Percentiles rank a stretch among this genome's conserved stretches.
phyloP scores from a whole-genome alignment of 2,329 filamentous ascomycete species.

The Zasmidium angulare region DNA sequence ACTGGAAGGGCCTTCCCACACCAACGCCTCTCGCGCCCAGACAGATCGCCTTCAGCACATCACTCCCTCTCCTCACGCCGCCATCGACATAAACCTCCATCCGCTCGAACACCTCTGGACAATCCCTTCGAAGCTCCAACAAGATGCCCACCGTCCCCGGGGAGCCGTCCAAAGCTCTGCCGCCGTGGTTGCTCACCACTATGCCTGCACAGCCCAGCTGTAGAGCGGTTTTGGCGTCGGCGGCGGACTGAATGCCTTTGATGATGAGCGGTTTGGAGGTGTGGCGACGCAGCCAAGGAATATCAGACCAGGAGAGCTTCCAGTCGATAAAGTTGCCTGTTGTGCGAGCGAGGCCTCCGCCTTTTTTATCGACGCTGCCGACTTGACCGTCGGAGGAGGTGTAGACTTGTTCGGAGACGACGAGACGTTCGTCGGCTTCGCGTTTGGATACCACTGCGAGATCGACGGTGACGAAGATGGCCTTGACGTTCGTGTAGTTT shows the following conservation, averaged over 20 bases:
- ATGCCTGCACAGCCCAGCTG: constrained; percentile 48
- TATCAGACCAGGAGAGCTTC: constrained; percentile 51
- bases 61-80: constrained; percentile 62
- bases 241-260: constrained; percentile 45
- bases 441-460: constrained; percentile 58
- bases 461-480: constrained; percentile 61
- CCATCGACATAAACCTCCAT: constrained; percentile 67
- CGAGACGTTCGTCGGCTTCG: constrained; percentile 48
- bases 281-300: constrained; percentile 43
- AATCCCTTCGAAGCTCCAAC: constrained; percentile 62
- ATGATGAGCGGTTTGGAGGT: constrained; percentile 55
- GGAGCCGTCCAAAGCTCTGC: constrained; percentile 49
- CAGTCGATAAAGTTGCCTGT: constrained; percentile 60
- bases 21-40: constrained; percentile 63
- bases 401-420: constrained; percentile 57
- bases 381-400: constrained; percentile 60
- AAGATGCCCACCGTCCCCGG: constrained; percentile 59
- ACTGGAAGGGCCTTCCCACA: constrained; percentile 62
- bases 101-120: constrained; percentile 59
- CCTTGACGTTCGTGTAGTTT: constrained; percentile 48
- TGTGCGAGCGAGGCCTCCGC: constrained; percentile 55
- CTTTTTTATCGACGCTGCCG: constrained; percentile 53
- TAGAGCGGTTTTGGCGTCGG: constrained; percentile 44
- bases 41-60: constrained; percentile 66
- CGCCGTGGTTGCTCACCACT: constrained; percentile 53